Base-by-base conservation (phyloP, 2,329 filamentous ascomycete genomes). In the Fusarium austroafricanum region DNA sequence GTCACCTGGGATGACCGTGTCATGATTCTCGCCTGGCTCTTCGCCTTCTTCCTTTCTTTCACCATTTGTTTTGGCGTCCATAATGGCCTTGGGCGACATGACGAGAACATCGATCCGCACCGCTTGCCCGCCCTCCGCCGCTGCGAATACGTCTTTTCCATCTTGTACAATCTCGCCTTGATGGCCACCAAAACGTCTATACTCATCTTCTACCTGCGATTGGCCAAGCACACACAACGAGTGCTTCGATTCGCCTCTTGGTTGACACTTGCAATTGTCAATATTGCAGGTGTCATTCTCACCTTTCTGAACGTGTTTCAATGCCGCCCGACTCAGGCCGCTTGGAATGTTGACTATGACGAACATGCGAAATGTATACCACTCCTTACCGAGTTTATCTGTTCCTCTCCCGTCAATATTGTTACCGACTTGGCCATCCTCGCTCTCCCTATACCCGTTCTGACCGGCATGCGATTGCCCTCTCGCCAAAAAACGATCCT, bases 131-230 rank as follows among this genome's bases (percentile, higher is more conserved):
- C 80, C 2, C 80, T 94, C 65, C 85, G 89, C 58, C 81, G 80
- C 49, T 84, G 82, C 70, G 86, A 90, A 84, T 90, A 90, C 79
- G 84, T 84, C 58, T 89, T 90, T 71, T 89, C 87, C 9, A 83
- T 90, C 37, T 76, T 90, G 39, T 67, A 94, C 89, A 96, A 97
- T 75, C 94, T 94, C 14, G 91, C 92, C 5, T 83, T 97, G 56
- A 96, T 97, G 92, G 89, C 91, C 4, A 93, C 93, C 50, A 97
- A 97, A 80, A 94, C 92, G 0, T 96, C 93, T n/a, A 92, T 97
- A 72, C 84, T 97, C 59, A 85, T 96, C 53, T 97, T 97, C 79
- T 97, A 96, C 79, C 84, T 97, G 49, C 90, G 91, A 39, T 84
- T 97, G 46, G 92, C 93, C 26, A 91, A 90, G 72, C 92, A 93